phyloP scores from a whole-genome alignment of 2,329 filamentous ascomycete genomes.

The Sclerotinia nivalis region DNA sequence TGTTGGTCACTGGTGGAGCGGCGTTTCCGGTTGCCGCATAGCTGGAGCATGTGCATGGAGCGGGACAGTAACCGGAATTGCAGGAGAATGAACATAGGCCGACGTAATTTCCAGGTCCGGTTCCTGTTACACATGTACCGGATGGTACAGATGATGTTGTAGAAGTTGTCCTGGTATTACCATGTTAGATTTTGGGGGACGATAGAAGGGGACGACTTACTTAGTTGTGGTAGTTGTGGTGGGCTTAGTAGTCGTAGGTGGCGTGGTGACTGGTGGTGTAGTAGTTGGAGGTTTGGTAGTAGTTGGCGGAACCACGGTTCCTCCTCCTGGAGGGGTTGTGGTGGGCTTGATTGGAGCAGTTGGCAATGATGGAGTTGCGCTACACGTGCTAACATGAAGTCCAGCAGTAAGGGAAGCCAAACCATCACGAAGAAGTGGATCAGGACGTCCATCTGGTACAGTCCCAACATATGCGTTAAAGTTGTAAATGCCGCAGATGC shows the following conservation, averaged over 20 bases:
- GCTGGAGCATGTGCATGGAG: conserved; percentile 21
- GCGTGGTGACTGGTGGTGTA: not conserved
- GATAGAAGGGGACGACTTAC: not conserved
- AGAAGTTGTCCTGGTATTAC: not conserved
- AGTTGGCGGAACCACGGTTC: conserved; percentile 14
- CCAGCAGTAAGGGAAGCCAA: conserved; percentile 39
- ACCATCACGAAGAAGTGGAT: conserved; percentile 37
- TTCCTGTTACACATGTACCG: conserved; percentile 29
- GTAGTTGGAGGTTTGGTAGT: conserved; percentile 21
- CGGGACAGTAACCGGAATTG: conserved; percentile 34
- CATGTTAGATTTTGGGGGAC: not conserved
- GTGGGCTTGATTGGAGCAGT: conserved; percentile 34
- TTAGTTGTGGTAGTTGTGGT: conserved; percentile 14
- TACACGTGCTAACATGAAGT: conserved; percentile 41
- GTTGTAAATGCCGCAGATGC: conserved; percentile 34
- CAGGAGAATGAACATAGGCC: conserved; percentile 43
- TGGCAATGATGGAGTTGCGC: conserved; percentile 40
- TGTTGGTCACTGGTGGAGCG: conserved; percentile 6
- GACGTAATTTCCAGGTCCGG: conserved; percentile 41
- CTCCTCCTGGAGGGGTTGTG: conserved; percentile 24
- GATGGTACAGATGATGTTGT: conserved; percentile 16
- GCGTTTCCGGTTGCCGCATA: not conserved
- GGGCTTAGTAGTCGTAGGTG: conserved; percentile 19
- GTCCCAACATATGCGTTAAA: conserved; percentile 36
- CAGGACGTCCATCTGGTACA: conserved; percentile 28